Evolutionary conservation across 768 basidiomycete genomes (phyloP).

Genomic region (Collybia mongolica): DNA sequence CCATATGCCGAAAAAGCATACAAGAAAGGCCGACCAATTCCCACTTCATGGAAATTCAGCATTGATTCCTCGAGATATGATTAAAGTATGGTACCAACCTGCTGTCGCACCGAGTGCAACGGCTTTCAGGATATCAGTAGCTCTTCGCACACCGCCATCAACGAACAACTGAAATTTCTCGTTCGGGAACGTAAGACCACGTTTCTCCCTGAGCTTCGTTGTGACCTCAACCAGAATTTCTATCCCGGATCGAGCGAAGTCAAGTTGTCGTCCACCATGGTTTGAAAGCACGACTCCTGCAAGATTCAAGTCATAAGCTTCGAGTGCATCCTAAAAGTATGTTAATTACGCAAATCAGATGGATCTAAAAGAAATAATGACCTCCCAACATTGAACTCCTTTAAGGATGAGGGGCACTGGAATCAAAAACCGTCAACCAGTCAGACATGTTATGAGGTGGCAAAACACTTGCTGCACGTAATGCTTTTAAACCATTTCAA

Average conservation of each 20-base stretch:
- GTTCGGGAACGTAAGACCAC: slow-evolving; percentile 74
- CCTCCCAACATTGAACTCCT: slow-evolving; percentile 87
- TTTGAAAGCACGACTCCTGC: slow-evolving; percentile 85
- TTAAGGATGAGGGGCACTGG: slow-evolving; percentile 89
- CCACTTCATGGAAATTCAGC: slow-evolving; percentile 45
- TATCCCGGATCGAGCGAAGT: slow-evolving; percentile 83
- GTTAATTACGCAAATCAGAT: not conserved
- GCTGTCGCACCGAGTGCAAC: slow-evolving; percentile 89
- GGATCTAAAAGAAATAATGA: slow-evolving; percentile 10
- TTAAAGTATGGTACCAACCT: slow-evolving; percentile 40
- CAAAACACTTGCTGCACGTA: slow-evolving; percentile 48
- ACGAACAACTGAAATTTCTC: slow-evolving; percentile 81
- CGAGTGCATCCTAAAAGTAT: slow-evolving; percentile 63
- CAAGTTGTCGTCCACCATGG: slow-evolving; percentile 78
- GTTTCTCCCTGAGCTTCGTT: slow-evolving; percentile 59
- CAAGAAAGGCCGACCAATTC: slow-evolving; percentile 83
- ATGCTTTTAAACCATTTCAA: slow-evolving; percentile 80
- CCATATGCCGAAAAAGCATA: slow-evolving; percentile 93
- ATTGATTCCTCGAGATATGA: slow-evolving; percentile 32
- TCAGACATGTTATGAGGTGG: too few species aligned
- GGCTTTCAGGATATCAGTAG: slow-evolving; percentile 88
- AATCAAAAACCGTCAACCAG: not conserved
- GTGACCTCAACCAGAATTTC: slow-evolving; percentile 91
- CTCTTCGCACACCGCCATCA: slow-evolving; percentile 93
- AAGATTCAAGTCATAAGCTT: slow-evolving; percentile 75